These are phyloP conservation scores for Annulohypoxylon truncatum DNA, from an alignment of 2,329 filamentous ascomycete species.

Conservation along the genomic window DNA sequence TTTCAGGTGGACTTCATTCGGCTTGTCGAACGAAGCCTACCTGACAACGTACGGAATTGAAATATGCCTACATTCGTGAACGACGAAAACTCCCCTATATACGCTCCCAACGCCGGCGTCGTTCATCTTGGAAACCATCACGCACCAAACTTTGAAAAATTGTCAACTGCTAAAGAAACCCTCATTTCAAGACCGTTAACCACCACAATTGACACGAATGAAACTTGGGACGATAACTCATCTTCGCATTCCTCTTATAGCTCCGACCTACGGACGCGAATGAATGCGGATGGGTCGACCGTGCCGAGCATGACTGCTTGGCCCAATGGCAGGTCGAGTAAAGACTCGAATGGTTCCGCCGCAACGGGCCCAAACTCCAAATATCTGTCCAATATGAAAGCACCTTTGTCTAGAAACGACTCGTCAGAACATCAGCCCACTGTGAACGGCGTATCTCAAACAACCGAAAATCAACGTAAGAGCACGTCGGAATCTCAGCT, in stretches of 20 bases:
- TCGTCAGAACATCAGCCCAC: constrained; percentile 21
- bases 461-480: constrained; percentile 40
- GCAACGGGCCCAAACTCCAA: constrained; percentile 52
- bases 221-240: constrained; percentile 65
- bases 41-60: constrained; percentile 18
- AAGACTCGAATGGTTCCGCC: constrained; percentile 49
- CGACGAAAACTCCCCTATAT: constrained; percentile 54
- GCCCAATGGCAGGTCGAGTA: constrained; percentile 65
- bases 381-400: constrained; percentile 47
- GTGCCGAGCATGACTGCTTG: constrained; percentile 69
- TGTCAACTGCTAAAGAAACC: constrained; percentile 43
- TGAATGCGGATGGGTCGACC: constrained; percentile 57
- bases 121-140: constrained; percentile 46
- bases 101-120: constrained; percentile 47
- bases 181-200: constrained; percentile 51
- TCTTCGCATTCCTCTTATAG: constrained; percentile 65
- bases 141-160: constrained; percentile 49
- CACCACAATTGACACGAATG: constrained; percentile 55
- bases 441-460: constrained; percentile 31
- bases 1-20: constrained; percentile 31
- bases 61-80: constrained; percentile 67
- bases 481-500: constrained; percentile 49
- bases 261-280: constrained; percentile 59
- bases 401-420: constrained; percentile 29
- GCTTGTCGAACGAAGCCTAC: constrained; percentile 18